Evolutionary conservation across 805 yeast species (phyloP).

Genomic region (Ogataea thermomethanolica): DNA sequence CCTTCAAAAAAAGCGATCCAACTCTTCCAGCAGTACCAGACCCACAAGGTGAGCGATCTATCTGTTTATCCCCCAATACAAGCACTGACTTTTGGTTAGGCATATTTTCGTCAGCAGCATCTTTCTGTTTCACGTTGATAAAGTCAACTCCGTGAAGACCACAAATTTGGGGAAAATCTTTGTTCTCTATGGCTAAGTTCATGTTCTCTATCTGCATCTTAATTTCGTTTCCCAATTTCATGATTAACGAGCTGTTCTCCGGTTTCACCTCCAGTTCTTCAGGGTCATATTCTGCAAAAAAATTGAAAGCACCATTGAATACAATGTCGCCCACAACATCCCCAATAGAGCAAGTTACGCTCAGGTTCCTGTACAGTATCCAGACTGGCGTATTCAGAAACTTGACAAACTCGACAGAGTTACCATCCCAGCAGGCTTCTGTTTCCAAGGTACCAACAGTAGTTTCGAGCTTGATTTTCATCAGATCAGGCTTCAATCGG

Average conservation of each 20-base stretch:
- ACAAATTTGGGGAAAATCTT: slow-evolving; percentile 25
- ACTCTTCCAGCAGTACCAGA: slow-evolving; percentile 30
- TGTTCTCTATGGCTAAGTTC: slow-evolving; percentile 14
- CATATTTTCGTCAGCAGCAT: slow-evolving; percentile 11
- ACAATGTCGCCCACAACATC: slow-evolving; percentile 25
- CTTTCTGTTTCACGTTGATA: slow-evolving; percentile 11
- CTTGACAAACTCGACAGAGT: slow-evolving; percentile 22
- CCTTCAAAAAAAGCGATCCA: slow-evolving; percentile 21
- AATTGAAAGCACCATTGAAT: slow-evolving; percentile 29
- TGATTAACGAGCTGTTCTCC: slow-evolving; percentile 18
- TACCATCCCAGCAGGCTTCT: slow-evolving; percentile 26
- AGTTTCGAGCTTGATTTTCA: slow-evolving; percentile 22
- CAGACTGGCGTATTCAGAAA: slow-evolving; percentile 26
- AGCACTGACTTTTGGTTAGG: slow-evolving; percentile 22
- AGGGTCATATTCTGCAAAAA: slow-evolving; percentile 17
- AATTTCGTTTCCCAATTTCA: slow-evolving; percentile 21
- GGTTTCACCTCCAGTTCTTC: slow-evolving; percentile 15
- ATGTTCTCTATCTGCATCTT: slow-evolving; percentile 13
- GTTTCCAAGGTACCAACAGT: slow-evolving; percentile 25
- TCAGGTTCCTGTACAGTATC: slow-evolving; percentile 15
- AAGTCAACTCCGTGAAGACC: slow-evolving; percentile 23
- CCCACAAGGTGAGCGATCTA: slow-evolving; percentile 31
- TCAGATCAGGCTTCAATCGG: slow-evolving; percentile 22
- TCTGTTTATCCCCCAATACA: slow-evolving; percentile 26
- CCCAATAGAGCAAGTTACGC: slow-evolving; percentile 18